phyloP scores from a whole-genome alignment of 139 green algal genomes.

The Zygnema cylindricum region DNA sequence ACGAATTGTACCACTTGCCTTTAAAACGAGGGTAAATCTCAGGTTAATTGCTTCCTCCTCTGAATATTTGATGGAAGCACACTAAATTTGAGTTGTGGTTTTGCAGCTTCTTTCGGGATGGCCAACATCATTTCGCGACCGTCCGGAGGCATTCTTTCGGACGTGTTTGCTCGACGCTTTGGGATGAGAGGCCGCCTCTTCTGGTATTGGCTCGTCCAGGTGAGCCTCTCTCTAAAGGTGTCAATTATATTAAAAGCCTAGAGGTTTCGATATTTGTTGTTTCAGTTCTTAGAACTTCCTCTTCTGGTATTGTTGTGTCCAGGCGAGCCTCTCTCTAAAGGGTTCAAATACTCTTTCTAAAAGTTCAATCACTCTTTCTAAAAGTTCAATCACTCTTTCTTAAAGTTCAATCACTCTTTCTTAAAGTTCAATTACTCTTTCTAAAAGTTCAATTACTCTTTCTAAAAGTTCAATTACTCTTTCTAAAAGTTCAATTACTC shows the following conservation, averaged over 20 bases:
- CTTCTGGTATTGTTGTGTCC: not conserved
- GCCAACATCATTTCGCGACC: slow-evolving; percentile 90
- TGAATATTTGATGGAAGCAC: slow-evolving; percentile 70
- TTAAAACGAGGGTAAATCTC: too few relatives aligned
- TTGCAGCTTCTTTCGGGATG: slow-evolving; percentile 77
- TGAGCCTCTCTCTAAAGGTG: not conserved
- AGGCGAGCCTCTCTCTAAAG: not conserved
- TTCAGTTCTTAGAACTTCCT: not conserved
- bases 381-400: not conserved
- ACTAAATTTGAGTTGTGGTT: slow-evolving; percentile 62
- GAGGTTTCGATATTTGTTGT: not conserved
- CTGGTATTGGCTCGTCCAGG: slow-evolving; percentile 75
- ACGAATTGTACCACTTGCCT: too few relatives aligned
- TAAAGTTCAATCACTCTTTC: not conserved
- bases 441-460: too few relatives aligned
- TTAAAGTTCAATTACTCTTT: too few relatives aligned
- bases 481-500: too few relatives aligned
- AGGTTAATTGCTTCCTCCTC: slow-evolving; percentile 75
- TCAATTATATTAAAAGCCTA: not conserved
- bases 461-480: too few relatives aligned
- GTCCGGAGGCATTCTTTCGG: slow-evolving; percentile 71
- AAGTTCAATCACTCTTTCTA: not conserved
- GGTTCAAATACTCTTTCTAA: not conserved
- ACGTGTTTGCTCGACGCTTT: slow-evolving; percentile 62
- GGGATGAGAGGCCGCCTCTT: slow-evolving; percentile 83